phyloP scores from a whole-genome alignment of 345 rosid genomes.

The Gossypium raimondii region DNA sequence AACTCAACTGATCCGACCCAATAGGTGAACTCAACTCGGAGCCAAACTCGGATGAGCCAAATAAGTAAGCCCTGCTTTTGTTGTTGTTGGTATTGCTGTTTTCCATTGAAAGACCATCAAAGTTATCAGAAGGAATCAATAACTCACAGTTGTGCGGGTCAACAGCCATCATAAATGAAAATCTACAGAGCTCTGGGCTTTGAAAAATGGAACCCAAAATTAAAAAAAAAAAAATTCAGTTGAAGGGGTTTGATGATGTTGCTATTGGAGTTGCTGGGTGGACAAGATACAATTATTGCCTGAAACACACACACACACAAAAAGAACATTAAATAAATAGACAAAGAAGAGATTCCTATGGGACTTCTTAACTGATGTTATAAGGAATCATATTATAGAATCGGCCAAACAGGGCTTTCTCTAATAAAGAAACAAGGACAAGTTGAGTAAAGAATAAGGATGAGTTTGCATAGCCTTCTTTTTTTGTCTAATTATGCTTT shows the following conservation, averaged over 20 bases:
- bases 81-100: not conserved
- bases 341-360: not conserved
- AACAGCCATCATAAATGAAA: conserved; percentile 45
- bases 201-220: not conserved
- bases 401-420: not conserved
- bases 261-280: conserved; percentile 10
- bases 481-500: not conserved
- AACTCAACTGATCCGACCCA: conserved; percentile 26
- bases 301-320: not conserved
- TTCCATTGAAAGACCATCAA: not conserved
- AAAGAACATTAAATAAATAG: not conserved
- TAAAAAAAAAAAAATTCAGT: not conserved
- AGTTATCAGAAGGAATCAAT: conserved; percentile 18
- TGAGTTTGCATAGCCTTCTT: not conserved
- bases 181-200: not conserved
- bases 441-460: not conserved
- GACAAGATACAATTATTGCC: conserved; percentile 14
- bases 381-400: not conserved
- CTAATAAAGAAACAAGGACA: not conserved
- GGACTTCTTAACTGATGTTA: not conserved
- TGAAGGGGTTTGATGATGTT: conserved; percentile 13
- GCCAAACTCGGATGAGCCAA: conserved; percentile 25
- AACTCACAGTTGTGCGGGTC: conserved; percentile 29
- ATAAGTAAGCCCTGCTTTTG: conserved; percentile 13
- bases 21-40: conserved; percentile 25